phyloP scores from a whole-genome alignment of 2,329 filamentous ascomycete genomes.

The Epichloe scottii region DNA sequence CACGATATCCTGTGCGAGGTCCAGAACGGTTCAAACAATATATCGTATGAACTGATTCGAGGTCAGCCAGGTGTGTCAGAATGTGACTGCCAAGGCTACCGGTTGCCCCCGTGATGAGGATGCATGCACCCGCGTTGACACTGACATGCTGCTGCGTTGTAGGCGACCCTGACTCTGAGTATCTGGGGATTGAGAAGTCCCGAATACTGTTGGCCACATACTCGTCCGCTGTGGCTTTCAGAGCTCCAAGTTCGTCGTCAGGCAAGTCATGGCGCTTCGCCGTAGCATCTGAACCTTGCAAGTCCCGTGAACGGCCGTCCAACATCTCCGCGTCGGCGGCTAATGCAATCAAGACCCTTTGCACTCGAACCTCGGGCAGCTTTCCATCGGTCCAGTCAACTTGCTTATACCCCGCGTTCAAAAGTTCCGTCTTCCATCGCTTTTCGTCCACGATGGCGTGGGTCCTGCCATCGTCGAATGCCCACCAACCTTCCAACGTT shows the following conservation, averaged over 20 bases:
- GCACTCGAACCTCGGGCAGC: conserved; percentile 4
- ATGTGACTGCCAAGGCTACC: conserved; percentile 27
- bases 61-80: conserved; percentile 15
- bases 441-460: conserved; percentile 7
- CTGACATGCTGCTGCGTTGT: neutral
- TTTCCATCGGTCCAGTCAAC: conserved; percentile 12
- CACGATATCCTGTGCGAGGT: neutral
- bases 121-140: neutral
- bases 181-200: neutral
- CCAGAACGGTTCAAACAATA: conserved; percentile 33
- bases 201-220: neutral
- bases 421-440: conserved; percentile 7
- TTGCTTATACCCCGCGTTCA: conserved; percentile 8
- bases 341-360: conserved; percentile 6
- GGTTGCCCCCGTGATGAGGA: conserved; percentile 27
- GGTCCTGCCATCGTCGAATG: conserved; percentile 11
- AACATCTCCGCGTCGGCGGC: neutral
- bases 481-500: conserved; percentile 24
- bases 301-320: too few relatives aligned
- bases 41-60: conserved; percentile 15
- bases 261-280: neutral
- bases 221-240: neutral
- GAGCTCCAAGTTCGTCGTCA: neutral
- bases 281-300: neutral
- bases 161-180: neutral